phyloP scores from a whole-genome alignment of 83 land plant species.

The Thuja plicata region DNA sequence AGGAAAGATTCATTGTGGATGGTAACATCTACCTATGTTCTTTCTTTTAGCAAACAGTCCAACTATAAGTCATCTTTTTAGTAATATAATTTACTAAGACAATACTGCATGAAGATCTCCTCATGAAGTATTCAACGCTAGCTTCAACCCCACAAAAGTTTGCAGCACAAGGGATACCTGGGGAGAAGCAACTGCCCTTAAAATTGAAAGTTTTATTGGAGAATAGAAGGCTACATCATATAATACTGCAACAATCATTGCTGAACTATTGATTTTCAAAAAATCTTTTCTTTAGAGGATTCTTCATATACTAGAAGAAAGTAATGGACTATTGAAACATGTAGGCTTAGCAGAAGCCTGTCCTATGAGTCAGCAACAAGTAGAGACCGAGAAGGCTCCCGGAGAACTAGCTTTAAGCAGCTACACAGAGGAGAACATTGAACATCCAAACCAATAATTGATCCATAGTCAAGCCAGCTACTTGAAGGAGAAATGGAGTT shows the following conservation, averaged over 20 bases:
- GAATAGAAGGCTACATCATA: no score
- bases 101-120: no score
- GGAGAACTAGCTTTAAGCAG: background rate
- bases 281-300: background rate
- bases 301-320: background rate
- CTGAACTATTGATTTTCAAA: background rate
- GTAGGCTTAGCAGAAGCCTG: background rate
- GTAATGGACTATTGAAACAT: background rate
- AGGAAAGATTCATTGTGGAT: background rate
- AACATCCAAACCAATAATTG: background rate
- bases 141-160: no score
- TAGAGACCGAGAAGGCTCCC: background rate
- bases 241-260: background rate
- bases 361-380: background rate
- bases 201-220: no score
- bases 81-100: background rate
- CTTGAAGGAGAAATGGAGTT: background rate
- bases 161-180: no score
- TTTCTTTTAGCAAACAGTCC: background rate
- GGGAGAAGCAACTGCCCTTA: no score
- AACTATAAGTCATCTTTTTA: background rate
- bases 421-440: background rate
- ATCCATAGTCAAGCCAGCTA: background rate
- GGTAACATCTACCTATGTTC: background rate
- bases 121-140: no score